phyloP scores from a whole-genome alignment of 2,329 filamentous ascomycete species.

The Dendryphion nanum region DNA sequence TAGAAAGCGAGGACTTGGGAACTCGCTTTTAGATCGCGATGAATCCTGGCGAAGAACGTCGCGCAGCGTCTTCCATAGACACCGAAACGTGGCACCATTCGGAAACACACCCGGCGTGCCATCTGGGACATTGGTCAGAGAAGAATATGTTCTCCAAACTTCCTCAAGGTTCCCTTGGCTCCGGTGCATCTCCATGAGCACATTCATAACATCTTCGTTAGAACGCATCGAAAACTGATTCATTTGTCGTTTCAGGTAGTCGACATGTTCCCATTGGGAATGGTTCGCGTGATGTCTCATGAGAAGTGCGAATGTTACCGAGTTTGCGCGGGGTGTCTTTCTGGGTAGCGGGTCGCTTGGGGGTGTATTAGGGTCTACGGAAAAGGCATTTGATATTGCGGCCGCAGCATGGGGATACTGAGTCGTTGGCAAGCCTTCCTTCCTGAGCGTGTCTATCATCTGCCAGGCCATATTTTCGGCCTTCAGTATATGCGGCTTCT shows the following conservation, averaged over 20 bases:
- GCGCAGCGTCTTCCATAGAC: constrained; percentile 33
- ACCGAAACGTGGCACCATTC: constrained; percentile 25
- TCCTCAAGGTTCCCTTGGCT: constrained; percentile 27
- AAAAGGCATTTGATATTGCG: constrained; percentile 2
- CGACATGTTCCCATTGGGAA: constrained; percentile 34
- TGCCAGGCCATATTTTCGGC: constrained; percentile 37
- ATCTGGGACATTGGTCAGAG: constrained; percentile 18
- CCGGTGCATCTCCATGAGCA: constrained; percentile 29
- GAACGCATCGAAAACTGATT: constrained; percentile 17
- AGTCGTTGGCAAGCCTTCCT: background rate
- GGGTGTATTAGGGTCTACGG: background rate
- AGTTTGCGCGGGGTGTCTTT: constrained; percentile 21
- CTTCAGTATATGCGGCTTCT: constrained; percentile 18
- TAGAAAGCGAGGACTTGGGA: constrained; percentile 33
- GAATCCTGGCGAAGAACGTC: constrained; percentile 22
- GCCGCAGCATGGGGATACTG: constrained; percentile 3
- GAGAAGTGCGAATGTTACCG: constrained; percentile 30
- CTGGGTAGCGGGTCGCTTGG: background rate
- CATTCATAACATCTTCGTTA: constrained; percentile 31
- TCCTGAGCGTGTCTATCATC: constrained; percentile 29
- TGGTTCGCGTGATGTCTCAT: constrained; percentile 29
- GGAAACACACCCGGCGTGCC: constrained; percentile 23
- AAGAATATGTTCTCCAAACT: constrained; percentile 28
- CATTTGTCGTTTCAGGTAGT: constrained; percentile 29
- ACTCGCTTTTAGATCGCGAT: constrained; percentile 12